These are phyloP conservation scores for Colletotrichum euphorbiae DNA, from an alignment of 2,329 filamentous ascomycete species.

Conservation along the genomic window DNA sequence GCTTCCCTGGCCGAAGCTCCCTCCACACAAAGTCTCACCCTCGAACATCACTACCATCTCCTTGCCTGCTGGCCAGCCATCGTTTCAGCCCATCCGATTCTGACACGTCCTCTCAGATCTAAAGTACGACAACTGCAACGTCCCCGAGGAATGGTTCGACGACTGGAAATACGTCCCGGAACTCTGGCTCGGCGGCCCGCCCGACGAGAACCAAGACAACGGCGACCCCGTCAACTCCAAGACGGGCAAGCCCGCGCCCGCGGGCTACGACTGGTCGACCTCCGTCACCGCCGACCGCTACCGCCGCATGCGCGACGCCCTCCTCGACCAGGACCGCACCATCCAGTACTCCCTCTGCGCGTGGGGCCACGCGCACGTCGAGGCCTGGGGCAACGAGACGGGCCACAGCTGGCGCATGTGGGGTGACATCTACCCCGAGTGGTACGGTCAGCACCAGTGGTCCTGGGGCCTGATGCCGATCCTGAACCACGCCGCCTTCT, in stretches of 20 bases:
- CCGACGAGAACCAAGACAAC: constrained; percentile 42
- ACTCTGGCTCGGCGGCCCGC: constrained; percentile 47
- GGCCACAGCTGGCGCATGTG: constrained; percentile 62
- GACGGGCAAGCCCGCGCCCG: constrained; percentile 53
- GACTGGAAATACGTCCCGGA: constrained; percentile 47
- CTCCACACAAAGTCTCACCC: constrained; percentile 2
- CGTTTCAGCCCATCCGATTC: neutral
- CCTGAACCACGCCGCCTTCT: constrained; percentile 61
- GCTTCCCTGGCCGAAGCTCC: neutral
- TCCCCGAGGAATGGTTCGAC: constrained; percentile 53
- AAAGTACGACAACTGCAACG: constrained; percentile 69
- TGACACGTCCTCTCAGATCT: constrained; percentile 51
- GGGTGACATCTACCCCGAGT: constrained; percentile 54
- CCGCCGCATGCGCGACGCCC: constrained; percentile 62
- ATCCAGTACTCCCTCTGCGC: constrained; percentile 66
- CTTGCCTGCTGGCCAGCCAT: neutral
- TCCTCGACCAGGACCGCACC: constrained; percentile 55
- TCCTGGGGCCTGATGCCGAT: constrained; percentile 50
- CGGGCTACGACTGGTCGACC: constrained; percentile 61
- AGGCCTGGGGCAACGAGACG: constrained; percentile 60
- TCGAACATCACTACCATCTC: neutral
- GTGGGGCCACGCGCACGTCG: constrained; percentile 64
- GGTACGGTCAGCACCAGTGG: constrained; percentile 47
- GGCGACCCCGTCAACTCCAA: constrained; percentile 45
- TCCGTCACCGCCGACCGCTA: constrained; percentile 62